Evolutionary conservation across 371 early-diverging fungal species (phyloP), one percentile per base, ranked within the genome.

Genomic region (Sporodiniella umbellata): DNA sequence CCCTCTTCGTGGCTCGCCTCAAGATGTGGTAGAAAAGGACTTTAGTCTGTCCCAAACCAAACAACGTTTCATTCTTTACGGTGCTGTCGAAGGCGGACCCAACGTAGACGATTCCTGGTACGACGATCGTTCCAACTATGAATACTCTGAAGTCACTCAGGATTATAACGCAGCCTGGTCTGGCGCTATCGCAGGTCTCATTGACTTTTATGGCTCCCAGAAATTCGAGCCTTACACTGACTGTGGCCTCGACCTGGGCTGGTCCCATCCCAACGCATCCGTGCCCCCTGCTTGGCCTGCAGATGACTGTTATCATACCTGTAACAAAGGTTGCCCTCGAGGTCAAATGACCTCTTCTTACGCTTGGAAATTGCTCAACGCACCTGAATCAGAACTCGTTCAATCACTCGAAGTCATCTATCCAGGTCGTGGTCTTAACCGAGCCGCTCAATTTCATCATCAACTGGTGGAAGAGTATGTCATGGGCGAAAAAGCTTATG

Each of bases 161-260:
- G 82, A 81, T 50, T 81, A 79, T 62, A 81, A 78, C 61, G 77
- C 80, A 3, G 82, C 73, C 22, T 78, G 75, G 66, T 71, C 78
- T 3, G 75, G 78, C 22, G 75, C 75, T 1, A 63, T 75, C 42
- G 80, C 82, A 18, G 82, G 80, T 22, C 33, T 79, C 40, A 75
- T 81, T 43, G 75, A 76, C 38, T 75, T 56, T 35, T 81, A 81
- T 52, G 78, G 77, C 1, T 24, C 50, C 1, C 48, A 63, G 0
- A 70, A 68, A 17, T 81, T 81, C 51, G 72, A 74, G 26, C 68
- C 75, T 14, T 75, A 56, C 28, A 60, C 70, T 0, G 82, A 81
- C 43, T 81, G 82, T 54, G 67, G 42, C 14, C 59, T 81, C 7
- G 80, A 81, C 48, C 55, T 81, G 24, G 82, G 82, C 3, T 81